phyloP scores from a whole-genome alignment of 768 basidiomycete genomes.

The Mycena rosella region DNA sequence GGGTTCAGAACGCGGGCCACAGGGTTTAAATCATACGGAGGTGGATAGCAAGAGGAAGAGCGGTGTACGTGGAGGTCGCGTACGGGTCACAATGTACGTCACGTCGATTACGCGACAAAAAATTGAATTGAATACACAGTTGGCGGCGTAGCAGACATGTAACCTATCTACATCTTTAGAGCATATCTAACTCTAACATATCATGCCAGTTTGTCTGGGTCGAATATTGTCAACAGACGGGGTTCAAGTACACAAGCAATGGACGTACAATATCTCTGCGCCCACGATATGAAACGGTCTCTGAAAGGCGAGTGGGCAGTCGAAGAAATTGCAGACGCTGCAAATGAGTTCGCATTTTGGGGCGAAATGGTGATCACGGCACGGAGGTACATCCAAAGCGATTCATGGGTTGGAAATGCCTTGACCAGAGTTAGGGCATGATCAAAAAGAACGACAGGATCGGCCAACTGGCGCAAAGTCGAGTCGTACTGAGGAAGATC shows the following conservation, averaged over 20 bases:
- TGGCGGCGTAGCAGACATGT: too few relatives aligned
- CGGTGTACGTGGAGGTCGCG: too few relatives aligned
- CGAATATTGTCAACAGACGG: too few relatives aligned
- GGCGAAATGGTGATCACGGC: slow-evolving; percentile 26
- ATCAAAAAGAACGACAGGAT: slow-evolving; percentile 19
- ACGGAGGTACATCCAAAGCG: slow-evolving; percentile 75
- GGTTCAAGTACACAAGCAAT: background rate
- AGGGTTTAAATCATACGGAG: slow-evolving; percentile 21
- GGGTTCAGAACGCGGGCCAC: slow-evolving; percentile 14
- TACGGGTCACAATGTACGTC: slow-evolving; percentile 4
- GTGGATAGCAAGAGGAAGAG: background rate
- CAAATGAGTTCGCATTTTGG: background rate
- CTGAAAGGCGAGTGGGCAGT: slow-evolving; percentile 1
- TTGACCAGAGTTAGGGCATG: slow-evolving; percentile 65
- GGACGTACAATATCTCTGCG: background rate
- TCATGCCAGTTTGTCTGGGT: too few relatives aligned
- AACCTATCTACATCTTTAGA: too few relatives aligned
- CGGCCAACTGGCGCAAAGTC: slow-evolving; percentile 11
- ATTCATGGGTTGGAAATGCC: slow-evolving; percentile 68
- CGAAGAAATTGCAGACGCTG: slow-evolving; percentile 11
- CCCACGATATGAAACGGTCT: slow-evolving; percentile 20
- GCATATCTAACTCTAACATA: too few relatives aligned
- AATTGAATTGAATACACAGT: background rate
- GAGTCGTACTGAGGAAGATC: slow-evolving; percentile 12
- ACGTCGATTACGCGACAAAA: too few relatives aligned